phyloP scores from a whole-genome alignment of 805 yeast species.

The Blastobotrys americana region DNA sequence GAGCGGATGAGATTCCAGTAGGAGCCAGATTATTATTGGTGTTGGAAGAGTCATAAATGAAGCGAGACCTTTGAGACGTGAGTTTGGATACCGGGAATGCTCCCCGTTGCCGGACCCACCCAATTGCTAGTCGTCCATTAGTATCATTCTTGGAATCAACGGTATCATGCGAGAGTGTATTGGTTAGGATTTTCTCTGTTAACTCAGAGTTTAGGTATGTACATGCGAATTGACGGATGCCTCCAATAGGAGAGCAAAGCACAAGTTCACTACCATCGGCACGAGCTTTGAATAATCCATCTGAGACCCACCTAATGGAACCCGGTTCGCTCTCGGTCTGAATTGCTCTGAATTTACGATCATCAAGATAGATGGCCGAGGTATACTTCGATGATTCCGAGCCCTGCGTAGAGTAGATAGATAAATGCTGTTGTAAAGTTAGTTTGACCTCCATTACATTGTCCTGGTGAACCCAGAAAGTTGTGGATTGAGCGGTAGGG shows the following conservation, averaged over 20 bases:
- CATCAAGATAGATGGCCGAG: conserved; percentile 31
- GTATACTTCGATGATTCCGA: conserved; percentile 18
- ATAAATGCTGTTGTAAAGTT: conserved; percentile 39
- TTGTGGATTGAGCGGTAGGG: conserved; percentile 30
- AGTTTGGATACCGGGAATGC: conserved; percentile 25
- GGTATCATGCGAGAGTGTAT: not conserved
- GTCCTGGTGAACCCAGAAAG: conserved; percentile 55
- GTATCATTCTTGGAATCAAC: conserved; percentile 2
- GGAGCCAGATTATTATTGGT: not conserved
- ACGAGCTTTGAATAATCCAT: not conserved
- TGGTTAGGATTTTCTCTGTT: conserved; percentile 8
- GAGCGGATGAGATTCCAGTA: not conserved
- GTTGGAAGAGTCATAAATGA: conserved; percentile 6
- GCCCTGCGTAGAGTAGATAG: conserved; percentile 27
- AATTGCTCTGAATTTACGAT: conserved; percentile 31
- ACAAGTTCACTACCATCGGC: conserved; percentile 15
- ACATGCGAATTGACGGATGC: conserved; percentile 29
- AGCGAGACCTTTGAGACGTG: conserved; percentile 24
- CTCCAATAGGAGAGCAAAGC: conserved; percentile 34
- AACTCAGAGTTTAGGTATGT: conserved; percentile 12
- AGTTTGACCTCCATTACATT: conserved; percentile 49
- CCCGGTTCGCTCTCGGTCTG: conserved; percentile 36
- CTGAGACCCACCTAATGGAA: conserved; percentile 25
- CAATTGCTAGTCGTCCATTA: conserved; percentile 29
- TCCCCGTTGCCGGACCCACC: conserved; percentile 29